phyloP scores from a whole-genome alignment of 176 grass and related monocot genomes.

The Carex cristatella region DNA sequence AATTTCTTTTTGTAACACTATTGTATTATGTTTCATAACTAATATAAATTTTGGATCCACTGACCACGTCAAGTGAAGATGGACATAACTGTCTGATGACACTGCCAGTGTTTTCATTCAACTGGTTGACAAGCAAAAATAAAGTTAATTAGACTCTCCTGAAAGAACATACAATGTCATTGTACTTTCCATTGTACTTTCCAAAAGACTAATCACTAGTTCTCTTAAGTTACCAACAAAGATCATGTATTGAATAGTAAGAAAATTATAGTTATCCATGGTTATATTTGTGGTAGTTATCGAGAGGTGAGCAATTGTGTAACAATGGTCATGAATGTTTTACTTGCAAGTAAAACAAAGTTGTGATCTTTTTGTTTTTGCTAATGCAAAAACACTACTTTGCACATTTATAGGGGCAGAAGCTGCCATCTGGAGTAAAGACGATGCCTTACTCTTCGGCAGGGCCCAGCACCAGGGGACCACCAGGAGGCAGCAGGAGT shows the following conservation, averaged over 20 bases:
- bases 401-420: slow-evolving; percentile 51
- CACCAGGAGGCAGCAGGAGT: slow-evolving; percentile 48
- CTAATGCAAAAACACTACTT: slow-evolving; percentile 14
- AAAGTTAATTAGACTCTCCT: background rate
- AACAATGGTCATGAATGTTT: background rate
- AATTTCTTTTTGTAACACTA: background rate
- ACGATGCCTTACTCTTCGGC: slow-evolving; percentile 50
- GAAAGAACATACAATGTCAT: background rate
- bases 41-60: background rate
- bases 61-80: background rate
- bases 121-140: background rate
- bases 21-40: background rate
- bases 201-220: background rate
- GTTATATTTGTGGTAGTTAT: background rate
- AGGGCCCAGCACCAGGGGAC: slow-evolving; percentile 76
- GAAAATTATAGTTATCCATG: background rate
- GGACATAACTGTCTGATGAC: background rate
- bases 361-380: background rate
- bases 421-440: slow-evolving; percentile 60
- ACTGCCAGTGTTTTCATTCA: background rate
- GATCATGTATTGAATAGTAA: background rate
- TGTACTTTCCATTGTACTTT: background rate
- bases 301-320: background rate
- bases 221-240: background rate
- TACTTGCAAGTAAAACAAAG: background rate